Percentiles rank a stretch among this genome's conserved stretches.
Conservation (phyloP, 1,284 basidiomycete species). For the Retiboletus flavoniger region DNA sequence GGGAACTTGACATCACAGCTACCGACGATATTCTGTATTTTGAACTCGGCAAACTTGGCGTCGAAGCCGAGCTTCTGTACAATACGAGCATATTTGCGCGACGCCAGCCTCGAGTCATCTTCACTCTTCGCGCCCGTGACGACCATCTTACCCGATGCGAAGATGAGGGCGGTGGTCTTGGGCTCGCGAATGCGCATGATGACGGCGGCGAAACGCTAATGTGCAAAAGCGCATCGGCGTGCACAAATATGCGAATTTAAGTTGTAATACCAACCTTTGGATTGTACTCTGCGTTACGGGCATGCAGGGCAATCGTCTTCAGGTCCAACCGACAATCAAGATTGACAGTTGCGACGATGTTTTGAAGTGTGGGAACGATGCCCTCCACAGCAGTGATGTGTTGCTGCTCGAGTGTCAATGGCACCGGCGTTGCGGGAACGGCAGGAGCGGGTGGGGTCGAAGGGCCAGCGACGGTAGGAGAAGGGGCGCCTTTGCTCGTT, state of each 20-base stretch:
- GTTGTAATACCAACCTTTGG: conserved; percentile 86
- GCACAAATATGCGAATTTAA: conserved; percentile 43
- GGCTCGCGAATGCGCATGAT: conserved; percentile 99
- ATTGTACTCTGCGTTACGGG: conserved; percentile 99
- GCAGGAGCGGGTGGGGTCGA: conserved; percentile 50
- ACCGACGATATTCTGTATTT: conserved; percentile 99
- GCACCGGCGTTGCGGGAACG: conserved; percentile 59
- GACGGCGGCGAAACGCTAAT: conserved; percentile 98
- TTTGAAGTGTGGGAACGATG: conserved; percentile 93
- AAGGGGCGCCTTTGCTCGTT: conserved; percentile 27
- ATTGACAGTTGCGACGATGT: conserved; percentile 99
- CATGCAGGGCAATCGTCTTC: conserved; percentile 98
- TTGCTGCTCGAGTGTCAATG: conserved; percentile 81
- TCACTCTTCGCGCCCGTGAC: conserved; percentile 99
- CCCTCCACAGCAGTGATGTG: conserved; percentile 94
- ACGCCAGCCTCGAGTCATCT: conserved; percentile 95
- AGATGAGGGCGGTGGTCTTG: conserved; percentile 99
- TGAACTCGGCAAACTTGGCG: conserved; percentile 99
- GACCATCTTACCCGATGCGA: conserved; percentile 99
- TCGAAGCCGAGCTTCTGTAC: conserved; percentile 99
- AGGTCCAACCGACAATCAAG: conserved; percentile 95
- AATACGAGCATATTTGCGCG: conserved; percentile 98
- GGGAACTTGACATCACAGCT: conserved; percentile 99
- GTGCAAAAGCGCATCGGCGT: conserved; percentile 62
- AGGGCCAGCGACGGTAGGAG: conserved; percentile 45